These are phyloP conservation scores for Clonostachys rosea DNA, from an alignment of 2,329 filamentous ascomycete genomes.

Conservation along the genomic window DNA sequence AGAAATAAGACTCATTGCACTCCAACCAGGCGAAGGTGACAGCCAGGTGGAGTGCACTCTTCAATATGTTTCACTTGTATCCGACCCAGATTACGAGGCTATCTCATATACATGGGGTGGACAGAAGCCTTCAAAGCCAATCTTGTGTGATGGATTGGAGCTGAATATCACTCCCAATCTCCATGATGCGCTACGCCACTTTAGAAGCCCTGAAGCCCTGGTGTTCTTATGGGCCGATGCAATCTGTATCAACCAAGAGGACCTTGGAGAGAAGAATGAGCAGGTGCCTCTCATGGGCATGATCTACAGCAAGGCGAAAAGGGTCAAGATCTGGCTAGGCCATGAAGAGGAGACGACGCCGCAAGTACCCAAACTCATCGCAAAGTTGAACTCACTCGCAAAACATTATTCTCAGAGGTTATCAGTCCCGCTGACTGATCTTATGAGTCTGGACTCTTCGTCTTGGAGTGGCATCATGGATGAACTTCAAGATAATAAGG, in stretches of 20 bases:
- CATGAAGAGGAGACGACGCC: background rate
- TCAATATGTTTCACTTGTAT: background rate
- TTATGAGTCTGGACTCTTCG: background rate
- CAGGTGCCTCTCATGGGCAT: slow-evolving; percentile 14
- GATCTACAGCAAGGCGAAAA: slow-evolving; percentile 9
- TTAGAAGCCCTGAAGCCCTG: background rate
- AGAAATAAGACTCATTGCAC: background rate
- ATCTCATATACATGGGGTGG: background rate
- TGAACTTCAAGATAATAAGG: background rate
- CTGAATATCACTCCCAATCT: background rate
- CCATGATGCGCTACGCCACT: background rate
- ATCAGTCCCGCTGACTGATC: background rate
- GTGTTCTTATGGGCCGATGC: slow-evolving; percentile 11
- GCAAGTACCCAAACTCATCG: background rate
- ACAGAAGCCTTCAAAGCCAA: background rate
- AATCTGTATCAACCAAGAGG: slow-evolving; percentile 15
- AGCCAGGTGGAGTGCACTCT: background rate
- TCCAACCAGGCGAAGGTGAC: background rate
- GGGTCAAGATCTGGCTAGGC: background rate
- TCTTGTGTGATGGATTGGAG: background rate
- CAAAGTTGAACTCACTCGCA: background rate
- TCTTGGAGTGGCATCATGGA: background rate
- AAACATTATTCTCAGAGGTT: background rate
- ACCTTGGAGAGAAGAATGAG: slow-evolving; percentile 7
- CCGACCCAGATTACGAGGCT: background rate